Percentiles rank a stretch among this genome's conserved stretches.
Evolutionary conservation across 371 early-diverging fungal species (phyloP).

Genomic region (Mucor lusitanicus): DNA sequence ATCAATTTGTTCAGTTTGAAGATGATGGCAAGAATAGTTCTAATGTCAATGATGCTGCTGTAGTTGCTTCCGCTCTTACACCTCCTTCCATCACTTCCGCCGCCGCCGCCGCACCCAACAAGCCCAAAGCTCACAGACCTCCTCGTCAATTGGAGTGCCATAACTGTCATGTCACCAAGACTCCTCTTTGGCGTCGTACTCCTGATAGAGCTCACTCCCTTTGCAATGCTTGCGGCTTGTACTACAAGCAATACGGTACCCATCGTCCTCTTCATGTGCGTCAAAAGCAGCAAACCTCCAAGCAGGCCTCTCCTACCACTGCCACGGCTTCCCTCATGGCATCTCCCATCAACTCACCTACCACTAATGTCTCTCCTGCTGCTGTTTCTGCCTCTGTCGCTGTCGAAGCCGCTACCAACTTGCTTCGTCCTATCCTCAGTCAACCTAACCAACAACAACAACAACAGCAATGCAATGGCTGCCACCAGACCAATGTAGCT

Average conservation of each 20-base stretch:
- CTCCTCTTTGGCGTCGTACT: slow-evolving; percentile 86
- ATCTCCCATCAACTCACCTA: slow-evolving; percentile 1
- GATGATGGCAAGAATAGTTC: slow-evolving; percentile 14
- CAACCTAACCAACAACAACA: background rate
- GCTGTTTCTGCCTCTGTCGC: background rate
- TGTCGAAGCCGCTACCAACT: slow-evolving; percentile 8
- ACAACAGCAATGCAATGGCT: slow-evolving; percentile 68
- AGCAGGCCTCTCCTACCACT: slow-evolving; percentile 5
- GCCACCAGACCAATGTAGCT: slow-evolving; percentile 79
- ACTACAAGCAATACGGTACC: slow-evolving; percentile 72
- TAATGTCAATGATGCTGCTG: background rate
- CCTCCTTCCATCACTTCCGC: background rate
- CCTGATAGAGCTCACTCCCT: slow-evolving; percentile 74
- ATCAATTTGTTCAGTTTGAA: slow-evolving; percentile 45
- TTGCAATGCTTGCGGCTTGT: slow-evolving; percentile 88
- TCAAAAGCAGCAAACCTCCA: slow-evolving; percentile 47
- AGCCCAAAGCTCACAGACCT: slow-evolving; percentile 33
- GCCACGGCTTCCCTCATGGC: background rate
- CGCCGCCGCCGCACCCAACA: slow-evolving; percentile 3
- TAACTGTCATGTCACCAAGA: slow-evolving; percentile 80
- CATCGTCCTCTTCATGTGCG: slow-evolving; percentile 71
- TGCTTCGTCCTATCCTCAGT: slow-evolving; percentile 21
- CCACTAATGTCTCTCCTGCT: background rate
- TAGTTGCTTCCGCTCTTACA: slow-evolving; percentile 8
- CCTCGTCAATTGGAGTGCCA: slow-evolving; percentile 73